phyloP scores from a whole-genome alignment of 306 rosid genomes.

The Inga leiocalycina region DNA sequence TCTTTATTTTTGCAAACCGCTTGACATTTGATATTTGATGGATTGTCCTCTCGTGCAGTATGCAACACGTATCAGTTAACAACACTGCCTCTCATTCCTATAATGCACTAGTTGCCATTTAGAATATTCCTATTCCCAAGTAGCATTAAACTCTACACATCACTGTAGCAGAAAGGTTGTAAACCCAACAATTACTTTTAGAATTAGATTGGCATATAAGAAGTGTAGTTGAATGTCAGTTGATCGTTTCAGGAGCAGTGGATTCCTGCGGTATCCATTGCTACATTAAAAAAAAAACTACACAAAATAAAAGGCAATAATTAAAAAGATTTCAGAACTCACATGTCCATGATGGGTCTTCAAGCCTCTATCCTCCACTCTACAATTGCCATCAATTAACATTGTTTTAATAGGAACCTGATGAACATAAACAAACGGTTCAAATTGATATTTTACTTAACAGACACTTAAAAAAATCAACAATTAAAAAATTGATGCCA shows the following conservation, averaged over 20 bases:
- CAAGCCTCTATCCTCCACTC: slow-evolving; percentile 99
- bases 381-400: slow-evolving; percentile 93
- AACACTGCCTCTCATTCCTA: slow-evolving; percentile 29
- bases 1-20: neutral
- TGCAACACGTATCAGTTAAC: slow-evolving; percentile 23
- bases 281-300: neutral
- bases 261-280: neutral
- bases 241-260: slow-evolving; percentile 23
- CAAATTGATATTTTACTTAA: neutral
- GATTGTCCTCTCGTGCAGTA: slow-evolving; percentile 20
- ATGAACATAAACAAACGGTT: slow-evolving; percentile 28
- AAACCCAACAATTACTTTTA: slow-evolving; percentile 2
- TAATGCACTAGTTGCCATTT: slow-evolving; percentile 12
- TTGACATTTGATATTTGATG: slow-evolving; percentile 20
- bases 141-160: slow-evolving; percentile 7
- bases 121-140: slow-evolving; percentile 8
- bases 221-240: slow-evolving; percentile 5
- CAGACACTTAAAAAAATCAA: too few species aligned
- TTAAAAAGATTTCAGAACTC: slow-evolving; percentile 43
- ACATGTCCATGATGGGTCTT: slow-evolving; percentile 99
- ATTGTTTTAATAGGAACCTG: slow-evolving; percentile 94
- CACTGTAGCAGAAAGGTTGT: neutral
- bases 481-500: too few species aligned
- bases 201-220: slow-evolving; percentile 3
- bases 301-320: neutral